Evolutionary conservation across 1,284 basidiomycete genomes (phyloP).

Genomic region (Papiliotrema fonsecae): DNA sequence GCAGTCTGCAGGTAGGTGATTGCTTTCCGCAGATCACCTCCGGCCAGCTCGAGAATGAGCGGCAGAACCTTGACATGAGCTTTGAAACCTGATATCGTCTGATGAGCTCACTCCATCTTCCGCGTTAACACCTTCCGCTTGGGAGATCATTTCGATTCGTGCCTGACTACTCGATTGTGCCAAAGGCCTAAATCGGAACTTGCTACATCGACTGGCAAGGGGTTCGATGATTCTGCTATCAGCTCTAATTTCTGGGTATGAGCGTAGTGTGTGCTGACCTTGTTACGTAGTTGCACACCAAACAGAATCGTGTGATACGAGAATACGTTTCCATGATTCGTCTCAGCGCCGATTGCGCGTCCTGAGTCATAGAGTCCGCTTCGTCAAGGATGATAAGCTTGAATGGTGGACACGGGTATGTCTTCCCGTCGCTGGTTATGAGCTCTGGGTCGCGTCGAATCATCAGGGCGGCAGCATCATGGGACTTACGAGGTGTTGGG

Average conservation of each 20-base stretch:
- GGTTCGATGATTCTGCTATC: slow-evolving; percentile 88
- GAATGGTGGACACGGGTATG: slow-evolving; percentile 94
- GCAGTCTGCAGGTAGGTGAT: slow-evolving; percentile 98
- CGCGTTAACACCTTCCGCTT: slow-evolving; percentile 52
- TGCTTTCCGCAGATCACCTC: slow-evolving; percentile 92
- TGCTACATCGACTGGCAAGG: slow-evolving; percentile 96
- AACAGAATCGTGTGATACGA: slow-evolving; percentile 92
- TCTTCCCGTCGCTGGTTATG: slow-evolving; percentile 59
- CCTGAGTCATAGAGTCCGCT: slow-evolving; percentile 99
- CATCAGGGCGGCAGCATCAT: background rate
- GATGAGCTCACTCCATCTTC: slow-evolving; percentile 46
- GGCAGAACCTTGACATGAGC: slow-evolving; percentile 33
- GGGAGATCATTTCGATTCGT: slow-evolving; percentile 76
- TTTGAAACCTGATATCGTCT: background rate
- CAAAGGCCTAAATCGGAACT: slow-evolving; percentile 95
- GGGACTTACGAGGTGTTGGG: slow-evolving; percentile 54
- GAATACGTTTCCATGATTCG: slow-evolving; percentile 99
- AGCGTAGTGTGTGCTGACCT: slow-evolving; percentile 56
- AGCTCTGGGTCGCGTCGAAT: too few species aligned
- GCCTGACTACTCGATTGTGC: slow-evolving; percentile 69
- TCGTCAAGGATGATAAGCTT: slow-evolving; percentile 99
- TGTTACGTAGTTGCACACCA: slow-evolving; percentile 99
- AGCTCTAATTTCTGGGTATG: background rate
- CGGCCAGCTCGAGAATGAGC: slow-evolving; percentile 55
- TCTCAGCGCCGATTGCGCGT: slow-evolving; percentile 90